phyloP scores from a whole-genome alignment of 2,329 filamentous ascomycete species.

The Colletotrichum salicis region DNA sequence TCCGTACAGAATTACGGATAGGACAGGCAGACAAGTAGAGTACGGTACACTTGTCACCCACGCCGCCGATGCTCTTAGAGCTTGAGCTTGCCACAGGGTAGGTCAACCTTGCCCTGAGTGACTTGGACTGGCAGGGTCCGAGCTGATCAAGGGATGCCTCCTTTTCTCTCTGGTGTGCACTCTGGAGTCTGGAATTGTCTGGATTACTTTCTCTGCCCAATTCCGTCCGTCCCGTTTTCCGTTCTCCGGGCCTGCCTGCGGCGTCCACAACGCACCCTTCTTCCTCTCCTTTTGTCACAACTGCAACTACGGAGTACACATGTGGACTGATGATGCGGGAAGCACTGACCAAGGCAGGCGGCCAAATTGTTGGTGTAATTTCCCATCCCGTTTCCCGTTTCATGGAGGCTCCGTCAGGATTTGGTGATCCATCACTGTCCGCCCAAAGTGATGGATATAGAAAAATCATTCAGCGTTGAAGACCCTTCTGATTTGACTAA shows the following conservation, averaged over 20 bases:
- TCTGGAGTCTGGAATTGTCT: not conserved
- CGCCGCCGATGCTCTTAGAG: constrained; percentile 1
- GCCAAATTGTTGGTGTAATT: constrained; percentile 18
- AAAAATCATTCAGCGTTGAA: not conserved
- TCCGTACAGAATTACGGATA: not conserved
- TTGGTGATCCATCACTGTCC: not conserved
- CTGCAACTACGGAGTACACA: constrained; percentile 10
- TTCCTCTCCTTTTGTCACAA: constrained; percentile 3
- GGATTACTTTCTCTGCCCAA: not conserved
- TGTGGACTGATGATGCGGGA: constrained; percentile 3
- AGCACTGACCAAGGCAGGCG: constrained; percentile 11
- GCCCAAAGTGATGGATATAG: not conserved
- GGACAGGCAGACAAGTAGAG: too few species aligned
- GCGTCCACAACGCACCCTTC: not conserved
- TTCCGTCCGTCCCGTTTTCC: not conserved
- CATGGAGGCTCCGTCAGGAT: not conserved
- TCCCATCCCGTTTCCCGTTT: constrained; percentile 10
- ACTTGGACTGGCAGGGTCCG: constrained; percentile 18
- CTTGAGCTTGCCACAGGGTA: not conserved
- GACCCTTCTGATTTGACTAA: not conserved
- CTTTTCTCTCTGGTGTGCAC: constrained; percentile 13
- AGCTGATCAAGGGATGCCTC: constrained; percentile 21
- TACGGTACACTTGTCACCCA: not conserved
- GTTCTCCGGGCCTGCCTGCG: not conserved
- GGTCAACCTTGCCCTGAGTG: constrained; percentile 1